Evolutionary conservation across 1,284 basidiomycete genomes (phyloP), one percentile per base, ranked within the genome.

Genomic region (Leccinum subrobustum): DNA sequence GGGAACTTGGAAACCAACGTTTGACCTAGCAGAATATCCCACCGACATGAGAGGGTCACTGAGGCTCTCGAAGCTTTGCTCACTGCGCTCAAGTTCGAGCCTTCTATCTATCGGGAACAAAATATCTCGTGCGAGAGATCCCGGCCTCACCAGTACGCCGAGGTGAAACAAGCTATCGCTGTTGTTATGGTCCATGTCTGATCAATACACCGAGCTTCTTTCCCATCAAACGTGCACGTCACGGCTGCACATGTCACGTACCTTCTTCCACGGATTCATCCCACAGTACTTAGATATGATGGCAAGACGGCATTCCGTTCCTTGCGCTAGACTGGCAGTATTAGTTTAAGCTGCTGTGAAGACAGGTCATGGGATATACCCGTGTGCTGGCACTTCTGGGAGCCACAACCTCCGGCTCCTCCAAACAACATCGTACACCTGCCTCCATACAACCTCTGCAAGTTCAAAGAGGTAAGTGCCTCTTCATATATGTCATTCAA

Each of bases 1-100:
- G 57, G 57, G 57, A 66, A 67, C 37, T 31, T 31, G 31, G 31
- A 31, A 31, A n/a, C 31, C 29, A 37, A 11, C 9, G n/a, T 31
- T 9, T 48, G 47, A 18, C 58, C 65, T 57, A 61, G 56, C 65
- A 50, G 33, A 54, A 27, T 8, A 25, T 52, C 37, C 33, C 35
- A 18, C 56, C 31, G 50, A 57, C 42, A 27, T n/a, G 27, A 52
- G 60, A 27, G 29, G 63, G 52, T 27, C 25, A 39, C 12, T 27
- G 53, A 16, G n/a, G n/a, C 42, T n/a, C 50, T 52, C 44, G 52
- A 57, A 47, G 25, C 4, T 48, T 20, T 37, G 33, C 42, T 20
- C 27, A 8, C 31, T 33, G 11, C 31, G 31, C 51, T n/a, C 37
- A n/a, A 39, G 16, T 9, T 39, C 37, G 7, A 33, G 4, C 20